Base-by-base conservation (phyloP, 2,329 filamentous ascomycete species). In the Aspergillus novofumigatus region DNA sequence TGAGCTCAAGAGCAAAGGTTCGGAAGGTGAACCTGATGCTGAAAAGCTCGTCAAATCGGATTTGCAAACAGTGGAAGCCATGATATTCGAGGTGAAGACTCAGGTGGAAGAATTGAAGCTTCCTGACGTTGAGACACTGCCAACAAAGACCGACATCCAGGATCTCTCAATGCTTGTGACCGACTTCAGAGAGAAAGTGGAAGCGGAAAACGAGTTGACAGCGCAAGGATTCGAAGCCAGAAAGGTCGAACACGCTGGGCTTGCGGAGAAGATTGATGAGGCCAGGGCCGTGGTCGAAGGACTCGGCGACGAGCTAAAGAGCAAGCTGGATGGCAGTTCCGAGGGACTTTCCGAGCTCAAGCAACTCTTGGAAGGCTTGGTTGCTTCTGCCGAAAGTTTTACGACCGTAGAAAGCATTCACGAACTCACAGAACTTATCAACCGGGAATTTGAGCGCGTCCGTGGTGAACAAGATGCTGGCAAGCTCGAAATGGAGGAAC, bases 391-490 rank as follows among this genome's bases (percentile, higher is more conserved):
- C 17, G 74, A 76, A 55, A 73, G 69, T 42, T 78, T 78, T 57
- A 75, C 73, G 32, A 80, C 78, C 0, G 75, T 76, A 17, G 80
- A 83, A n/a, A 87, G 86, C 60, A 77, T 92, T 53, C 87, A 87
- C 66, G 87, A 88, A 55, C 82, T 92, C 71, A 84, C 86, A 44
- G 87, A 90, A 54, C 84, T 86, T 2, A 86, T 97, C 74, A 92
- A 89, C 72, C 78, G 84, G 1, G 92, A 97, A 69, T 96, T 97
- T 59, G 92, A 97, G 67, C 89, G 92, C 61, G 88, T 90, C 10
- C 89, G 91, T 64, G 86, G 87, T 17, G 86, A 89, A n/a, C 82
- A 94, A 25, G 88, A 90, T 56, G 89, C 88, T 6, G 83, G 87
- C 53, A 94, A 93, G 75, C 80, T 91, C n/a, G 91, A 96, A 60